phyloP scores from a whole-genome alignment of 805 yeast genomes.

The Torulaspora franciscae region DNA sequence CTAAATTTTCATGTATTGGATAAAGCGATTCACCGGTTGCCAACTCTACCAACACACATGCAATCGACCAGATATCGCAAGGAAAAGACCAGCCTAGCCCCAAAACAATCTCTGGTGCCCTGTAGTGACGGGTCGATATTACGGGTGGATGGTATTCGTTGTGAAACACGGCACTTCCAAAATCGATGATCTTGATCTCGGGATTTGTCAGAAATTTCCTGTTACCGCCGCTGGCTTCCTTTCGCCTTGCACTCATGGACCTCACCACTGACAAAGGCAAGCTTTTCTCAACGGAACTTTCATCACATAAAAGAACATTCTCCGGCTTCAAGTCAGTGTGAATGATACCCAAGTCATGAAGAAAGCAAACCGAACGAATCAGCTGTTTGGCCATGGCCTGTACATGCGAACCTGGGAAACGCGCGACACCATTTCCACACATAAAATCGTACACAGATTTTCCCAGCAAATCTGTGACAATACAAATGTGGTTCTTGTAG shows the following conservation, averaged over 20 bases:
- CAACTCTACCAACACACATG: constrained; percentile 86
- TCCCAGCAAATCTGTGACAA: constrained; percentile 83
- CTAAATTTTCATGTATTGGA: constrained; percentile 90
- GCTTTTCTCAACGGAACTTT: constrained; percentile 23
- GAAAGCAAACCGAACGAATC: constrained; percentile 75
- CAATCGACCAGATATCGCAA: constrained; percentile 96
- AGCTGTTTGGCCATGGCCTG: constrained; percentile 85
- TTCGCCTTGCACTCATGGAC: constrained; percentile 29
- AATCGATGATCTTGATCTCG: constrained; percentile 83
- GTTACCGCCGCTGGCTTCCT: constrained; percentile 33
- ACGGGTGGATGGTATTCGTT: constrained; percentile 91
- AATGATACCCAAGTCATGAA: constrained; percentile 83
- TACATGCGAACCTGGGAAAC: constrained; percentile 93
- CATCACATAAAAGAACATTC: constrained; percentile 59
- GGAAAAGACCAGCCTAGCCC: constrained; percentile 97
- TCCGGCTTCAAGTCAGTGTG: constrained; percentile 98
- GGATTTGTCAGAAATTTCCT: constrained; percentile 57
- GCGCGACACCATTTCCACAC: constrained; percentile 73
- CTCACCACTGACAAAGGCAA: constrained; percentile 21
- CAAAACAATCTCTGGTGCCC: constrained; percentile 94
- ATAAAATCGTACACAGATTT: constrained; percentile 85
- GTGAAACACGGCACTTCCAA: constrained; percentile 92
- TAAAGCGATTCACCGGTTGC: constrained; percentile 92
- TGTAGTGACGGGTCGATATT: constrained; percentile 90
- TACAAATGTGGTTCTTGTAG: constrained; percentile 87